Base-by-base conservation (phyloP, 805 yeast species). In the Candida khao-thaluensis region DNA sequence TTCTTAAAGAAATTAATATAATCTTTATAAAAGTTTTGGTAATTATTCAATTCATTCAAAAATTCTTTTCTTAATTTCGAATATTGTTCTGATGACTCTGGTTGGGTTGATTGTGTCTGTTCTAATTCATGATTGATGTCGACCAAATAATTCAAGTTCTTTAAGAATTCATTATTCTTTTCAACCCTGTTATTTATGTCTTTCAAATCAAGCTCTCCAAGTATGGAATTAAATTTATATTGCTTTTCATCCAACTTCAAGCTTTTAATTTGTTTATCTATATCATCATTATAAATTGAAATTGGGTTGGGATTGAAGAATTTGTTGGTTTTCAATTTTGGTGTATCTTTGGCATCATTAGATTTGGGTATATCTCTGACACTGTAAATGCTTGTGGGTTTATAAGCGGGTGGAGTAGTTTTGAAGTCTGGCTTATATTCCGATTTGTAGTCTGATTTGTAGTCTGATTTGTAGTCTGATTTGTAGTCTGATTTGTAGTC, bases 1-100 rank as follows among this genome's bases (percentile, higher is more conserved):
- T 62, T 61, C 24, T 53, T 37, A 20, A 58, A 53, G 12, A 66
- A 45, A 41, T 50, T 51, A 25, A 58, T 48, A 44, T 65, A 66
- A 7, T 60, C 58, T 32, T 59, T 49, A 41, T 61, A 62, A 35
- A 66, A 54, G 4, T 39, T 40, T 41, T 56, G 57, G 14, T 57
- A 53, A 16, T 49, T 55, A 17, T 45, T 47, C 18, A 63, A 44
- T 40, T 66, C 70, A 3, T 48, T 48, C 3, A 63, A 41, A 39
- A 57, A 62, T 23, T 59, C 61, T 12, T 47, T 34, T 40, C 52
- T 50, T 29, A 67, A 44, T 17, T 49, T 37, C 3, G 50, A 28
- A 38, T 57, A 66, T 4, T 40, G 22, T 16, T 22, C 30, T 12
- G 26, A 17, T 11, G 17, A 17, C 7, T 25, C 21, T 8, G 12